These are phyloP conservation scores for Salix brachista DNA, from an alignment of 345 rosid genomes.

Conservation along the genomic window DNA sequence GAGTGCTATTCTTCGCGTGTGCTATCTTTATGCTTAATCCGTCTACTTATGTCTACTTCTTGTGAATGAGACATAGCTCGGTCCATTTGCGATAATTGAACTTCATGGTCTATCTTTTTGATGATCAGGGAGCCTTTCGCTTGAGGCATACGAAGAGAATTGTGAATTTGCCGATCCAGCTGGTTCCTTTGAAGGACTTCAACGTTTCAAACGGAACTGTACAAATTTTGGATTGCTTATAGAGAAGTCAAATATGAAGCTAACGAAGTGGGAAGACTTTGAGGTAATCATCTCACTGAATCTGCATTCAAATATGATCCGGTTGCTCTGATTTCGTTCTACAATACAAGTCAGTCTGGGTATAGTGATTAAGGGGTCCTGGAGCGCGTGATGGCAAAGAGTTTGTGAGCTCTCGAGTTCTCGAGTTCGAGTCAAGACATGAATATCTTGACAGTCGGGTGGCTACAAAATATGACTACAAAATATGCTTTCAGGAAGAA, in stretches of 20 bases:
- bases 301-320: background rate
- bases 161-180: conserved; percentile 98
- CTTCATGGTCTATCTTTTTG: background rate
- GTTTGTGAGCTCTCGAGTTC: too few species aligned
- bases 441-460: too few species aligned
- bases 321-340: background rate
- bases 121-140: conserved; percentile 60
- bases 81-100: too few species aligned
- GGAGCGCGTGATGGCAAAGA: too few species aligned
- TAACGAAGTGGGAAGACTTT: conserved; percentile 79
- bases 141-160: conserved; percentile 74
- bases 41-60: too few species aligned
- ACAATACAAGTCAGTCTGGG: background rate
- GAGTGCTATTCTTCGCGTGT: too few species aligned
- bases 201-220: conserved; percentile 86
- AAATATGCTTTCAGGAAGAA: too few species aligned
- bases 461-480: too few species aligned
- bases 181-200: conserved; percentile 85
- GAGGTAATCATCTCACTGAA: conserved; percentile 39
- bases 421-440: too few species aligned
- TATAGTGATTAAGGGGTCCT: background rate
- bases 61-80: too few species aligned
- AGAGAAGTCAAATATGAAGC: conserved; percentile 82
- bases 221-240: conserved; percentile 77
- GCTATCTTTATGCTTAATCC: too few species aligned